Base-by-base conservation (phyloP, 306 rosid species). In the Alnus rubra region DNA sequence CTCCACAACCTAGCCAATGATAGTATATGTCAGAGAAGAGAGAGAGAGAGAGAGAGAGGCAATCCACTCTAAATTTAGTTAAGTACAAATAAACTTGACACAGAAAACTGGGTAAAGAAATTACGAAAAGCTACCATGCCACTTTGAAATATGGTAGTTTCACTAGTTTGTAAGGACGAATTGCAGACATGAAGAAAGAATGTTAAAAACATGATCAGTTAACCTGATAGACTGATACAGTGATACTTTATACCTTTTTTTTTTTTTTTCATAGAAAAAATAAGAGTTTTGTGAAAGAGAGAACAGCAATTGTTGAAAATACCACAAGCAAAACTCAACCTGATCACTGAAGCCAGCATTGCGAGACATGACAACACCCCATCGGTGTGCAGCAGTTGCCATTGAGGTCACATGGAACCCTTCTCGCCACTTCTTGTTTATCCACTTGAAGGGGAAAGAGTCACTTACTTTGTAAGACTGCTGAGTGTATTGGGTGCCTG, bases 401-500 rank as follows among this genome's bases (percentile, higher is more conserved):
- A 94, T 92, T 50, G 98, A 94, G 69, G 98, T 94, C 82, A 94
- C 98, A 65, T 94, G 94, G 83, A 94, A 94, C 52, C 98, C 98
- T 82, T 94, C 98, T 85, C 87, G 92, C 98, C 98, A 94, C 79
- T 94, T 94, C 86, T 92, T 94, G 84, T 92, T 94, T 82, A 94
- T 94, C 97, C 98, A 94, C 86, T 92, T 94, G 89, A 90, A 94
- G 79, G 98, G 98, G 79, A 90, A 94, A 54, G 98, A 92, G 74
- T 94, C 98, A n/a, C 98, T 94, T 45, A 94, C 98, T 91, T 94
- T 94, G 89, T 94, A 94, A 9, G 98, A 94, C 76, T 94, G 98
- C 88, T 94, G 98, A 30, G 98, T 89, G 80, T 90, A 94, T 78
- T 81, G 91, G 8, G 98, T 92, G 55, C 98, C 98, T 94, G 84